phyloP scores from a whole-genome alignment of 768 basidiomycete species.

The Hygrophorus russula region DNA sequence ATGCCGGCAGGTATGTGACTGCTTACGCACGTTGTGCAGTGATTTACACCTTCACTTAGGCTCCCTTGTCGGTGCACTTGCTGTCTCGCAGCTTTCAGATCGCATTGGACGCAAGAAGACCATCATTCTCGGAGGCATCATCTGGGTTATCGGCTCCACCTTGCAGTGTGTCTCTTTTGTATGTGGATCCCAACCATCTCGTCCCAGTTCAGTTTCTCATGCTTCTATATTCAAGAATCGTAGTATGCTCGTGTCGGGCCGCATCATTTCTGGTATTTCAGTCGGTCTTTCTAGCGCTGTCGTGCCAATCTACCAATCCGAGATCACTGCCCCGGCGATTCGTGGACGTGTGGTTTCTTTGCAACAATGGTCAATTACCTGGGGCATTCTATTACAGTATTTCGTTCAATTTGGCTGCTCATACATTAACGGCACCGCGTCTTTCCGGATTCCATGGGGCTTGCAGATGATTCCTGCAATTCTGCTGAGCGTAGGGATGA shows the following conservation, averaged over 20 bases:
- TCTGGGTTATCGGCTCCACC: slow-evolving; percentile 66
- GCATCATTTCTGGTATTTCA: slow-evolving; percentile 56
- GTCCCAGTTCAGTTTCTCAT: not conserved
- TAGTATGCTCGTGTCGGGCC: slow-evolving; percentile 65
- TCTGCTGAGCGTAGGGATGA: slow-evolving; percentile 56
- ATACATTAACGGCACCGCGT: slow-evolving; percentile 56
- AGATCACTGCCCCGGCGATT: slow-evolving; percentile 60
- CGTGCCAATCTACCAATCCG: slow-evolving; percentile 68
- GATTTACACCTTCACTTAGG: slow-evolving; percentile 27
- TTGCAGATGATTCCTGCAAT: slow-evolving; percentile 73
- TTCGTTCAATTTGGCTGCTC: slow-evolving; percentile 71
- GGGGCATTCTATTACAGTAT: slow-evolving; percentile 70
- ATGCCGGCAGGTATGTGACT: too few species aligned
- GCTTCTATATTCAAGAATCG: slow-evolving; percentile 34
- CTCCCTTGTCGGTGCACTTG: slow-evolving; percentile 54
- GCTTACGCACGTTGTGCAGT: not conserved
- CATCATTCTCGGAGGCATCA: slow-evolving; percentile 51
- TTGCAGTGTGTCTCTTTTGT: slow-evolving; percentile 55
- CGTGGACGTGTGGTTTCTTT: slow-evolving; percentile 67
- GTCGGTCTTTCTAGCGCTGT: slow-evolving; percentile 57
- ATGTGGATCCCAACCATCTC: slow-evolving; percentile 8
- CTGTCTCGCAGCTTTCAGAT: slow-evolving; percentile 55
- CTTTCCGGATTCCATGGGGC: slow-evolving; percentile 76
- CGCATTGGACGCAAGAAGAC: slow-evolving; percentile 53
- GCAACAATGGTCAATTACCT: slow-evolving; percentile 73